These are phyloP conservation scores for Pythium brachiatum DNA, from an alignment of 352 stramenopile species.

Conservation along the genomic window DNA sequence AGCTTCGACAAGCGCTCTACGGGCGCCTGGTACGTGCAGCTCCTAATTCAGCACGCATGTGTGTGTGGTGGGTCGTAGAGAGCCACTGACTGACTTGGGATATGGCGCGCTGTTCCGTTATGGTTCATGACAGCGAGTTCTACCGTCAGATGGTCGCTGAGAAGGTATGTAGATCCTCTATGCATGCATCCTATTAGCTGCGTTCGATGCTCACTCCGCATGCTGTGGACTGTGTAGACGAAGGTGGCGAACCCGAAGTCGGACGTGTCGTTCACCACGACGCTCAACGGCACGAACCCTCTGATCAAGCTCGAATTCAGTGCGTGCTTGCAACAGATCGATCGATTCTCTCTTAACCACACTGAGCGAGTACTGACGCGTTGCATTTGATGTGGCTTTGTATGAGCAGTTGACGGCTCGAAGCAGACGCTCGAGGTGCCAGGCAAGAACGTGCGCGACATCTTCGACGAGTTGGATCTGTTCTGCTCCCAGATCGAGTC, in stretches of 20 bases:
- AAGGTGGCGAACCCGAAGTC: constrained; percentile 79
- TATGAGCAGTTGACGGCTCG: constrained; percentile 61
- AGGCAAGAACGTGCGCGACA: constrained; percentile 74
- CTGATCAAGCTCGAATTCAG: constrained; percentile 83
- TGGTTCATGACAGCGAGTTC: constrained; percentile 58
- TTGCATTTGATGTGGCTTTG: not conserved
- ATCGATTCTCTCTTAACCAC: not conserved
- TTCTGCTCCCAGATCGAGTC: constrained; percentile 86
- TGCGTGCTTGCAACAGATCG: constrained; percentile 28
- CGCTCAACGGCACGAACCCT: constrained; percentile 49
- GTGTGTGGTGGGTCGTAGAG: not conserved
- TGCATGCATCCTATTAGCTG: not conserved
- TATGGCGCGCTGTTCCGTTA: constrained; percentile 2
- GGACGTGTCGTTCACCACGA: constrained; percentile 58
- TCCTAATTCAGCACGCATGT: not conserved
- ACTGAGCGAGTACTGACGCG: not conserved
- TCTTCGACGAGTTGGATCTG: constrained; percentile 83
- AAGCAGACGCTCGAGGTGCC: constrained; percentile 71
- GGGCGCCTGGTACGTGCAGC: constrained; percentile 60
- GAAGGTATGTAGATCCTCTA: constrained; percentile 42
- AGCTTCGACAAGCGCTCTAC: constrained; percentile 73
- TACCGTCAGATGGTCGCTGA: constrained; percentile 77
- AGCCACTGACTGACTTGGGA: constrained; percentile 3
- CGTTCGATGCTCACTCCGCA: not conserved
- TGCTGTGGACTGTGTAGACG: constrained; percentile 34